Evolutionary conservation across 2,329 filamentous ascomycete species (phyloP), one percentile per base, ranked within the genome.

Genomic region (Daldinia sp.): DNA sequence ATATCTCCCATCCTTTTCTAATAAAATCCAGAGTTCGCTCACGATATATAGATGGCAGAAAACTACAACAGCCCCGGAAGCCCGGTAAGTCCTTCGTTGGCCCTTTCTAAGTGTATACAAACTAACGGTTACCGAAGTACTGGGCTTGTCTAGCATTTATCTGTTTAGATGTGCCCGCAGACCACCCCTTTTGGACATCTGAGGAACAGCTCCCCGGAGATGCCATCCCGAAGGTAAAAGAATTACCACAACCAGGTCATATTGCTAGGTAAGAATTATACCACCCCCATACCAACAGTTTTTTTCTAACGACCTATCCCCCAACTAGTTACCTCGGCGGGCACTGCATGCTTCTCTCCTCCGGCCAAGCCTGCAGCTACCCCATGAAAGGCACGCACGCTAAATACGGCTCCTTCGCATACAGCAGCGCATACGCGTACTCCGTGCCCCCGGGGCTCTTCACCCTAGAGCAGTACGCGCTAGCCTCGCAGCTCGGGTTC

Each of bases 141-240:
- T 94, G 92, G 92, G 91, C 90, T 59, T 94, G 92, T 80, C 82
- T 94, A 23, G 88, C 91, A 1, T 94, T 94, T 75, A 91, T 92
- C 50, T 90, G 90, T 58, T 83, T 94, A 1, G 91, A 90, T 0
- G 85, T 93, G 12, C 88, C 92, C 0, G 86, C 88, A 54, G 82
- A 84, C 1, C 92, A 94, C 77, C 90, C 91, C 0, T 94, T 94
- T 81, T 94, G 92, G 92, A 86, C 88, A 0, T 88, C 88, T 0
- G 75, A 85, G 48, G 92, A 94, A 74, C 87, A 93, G 72, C 81
- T 86, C 58, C 86, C 88, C 2, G 85, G 83, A 55, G 77, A 82
- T 0, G 81, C 83, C 7, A 81, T 92, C n/a, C 86, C 88, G 1
- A 81, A 83, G n/a, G 77, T 89, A 61, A 89, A 89, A 71, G 79